Base-by-base conservation (phyloP, 1,284 basidiomycete species). In the Cerrena zonata region DNA sequence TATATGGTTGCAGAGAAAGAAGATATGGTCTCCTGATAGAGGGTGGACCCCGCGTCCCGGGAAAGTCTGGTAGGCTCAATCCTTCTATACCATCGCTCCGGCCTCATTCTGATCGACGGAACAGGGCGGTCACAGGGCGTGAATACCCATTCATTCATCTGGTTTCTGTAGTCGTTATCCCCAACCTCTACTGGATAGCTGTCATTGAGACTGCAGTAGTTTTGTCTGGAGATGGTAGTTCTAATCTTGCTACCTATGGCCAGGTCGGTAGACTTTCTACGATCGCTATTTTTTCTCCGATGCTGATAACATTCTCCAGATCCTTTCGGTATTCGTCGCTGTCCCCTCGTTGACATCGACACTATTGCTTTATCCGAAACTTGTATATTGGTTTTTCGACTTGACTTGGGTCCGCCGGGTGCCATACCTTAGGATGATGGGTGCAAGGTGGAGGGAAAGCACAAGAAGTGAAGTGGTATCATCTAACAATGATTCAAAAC, bases 101-200 rank as follows among this genome's bases (percentile, higher is more conserved):
- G n/a, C n/a, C 21, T 22, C 21, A 15, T 10, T 40, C n/a, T n/a
- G n/a, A n/a, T n/a, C n/a, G n/a, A n/a, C 19, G 18, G 4, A 19
- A 23, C 24, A 42, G 18, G 19, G 5, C 41, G 5, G 43, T 46
- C 3, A 40, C 37, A 11, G 49, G 49, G 15, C 21, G 26, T 7
- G n/a, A 50, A 12, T 52, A 43, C 25, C 37, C 51, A 2, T 50
- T 50, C 45, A 24, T 50, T 21, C 43, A 50, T 24, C 46, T 50
- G 43, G n/a, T 50, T 22, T 21, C 40, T 21, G 19, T 50, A n/a
- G 49, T 46, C 5, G 13, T 40, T 4, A 25, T 50, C 4, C 49
- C 49, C 4, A 46, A 19, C 4, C 13, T 11, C 7, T 50, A 50
- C 24, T 50, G 49, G 49, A 22, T 50, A 23, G 12, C 25, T 4